phyloP scores from a whole-genome alignment of 192 early-diverging fungal genomes.

The Hyaloraphidium curvatum region DNA sequence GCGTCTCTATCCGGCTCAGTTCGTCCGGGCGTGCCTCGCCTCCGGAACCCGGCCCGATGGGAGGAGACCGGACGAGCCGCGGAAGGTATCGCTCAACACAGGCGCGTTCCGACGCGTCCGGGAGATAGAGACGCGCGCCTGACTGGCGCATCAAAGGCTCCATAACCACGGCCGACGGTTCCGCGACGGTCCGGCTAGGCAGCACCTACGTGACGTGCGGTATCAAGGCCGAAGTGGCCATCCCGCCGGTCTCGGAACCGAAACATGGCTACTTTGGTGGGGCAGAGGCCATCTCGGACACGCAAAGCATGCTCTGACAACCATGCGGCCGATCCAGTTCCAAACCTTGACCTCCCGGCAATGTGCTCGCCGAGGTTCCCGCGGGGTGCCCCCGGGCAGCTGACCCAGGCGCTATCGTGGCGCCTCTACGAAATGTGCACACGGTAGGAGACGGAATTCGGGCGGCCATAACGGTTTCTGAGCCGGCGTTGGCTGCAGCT shows the following conservation, averaged over 20 bases:
- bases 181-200: slow-evolving; percentile 69
- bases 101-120: too few relatives aligned
- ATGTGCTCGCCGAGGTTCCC: slow-evolving; percentile 68
- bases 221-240: slow-evolving; percentile 82
- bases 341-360: slow-evolving; percentile 83
- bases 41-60: too few relatives aligned
- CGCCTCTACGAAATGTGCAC: slow-evolving; percentile 47
- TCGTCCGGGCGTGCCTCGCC: too few relatives aligned
- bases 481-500: not conserved
- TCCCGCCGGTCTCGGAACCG: slow-evolving; percentile 47
- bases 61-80: too few relatives aligned
- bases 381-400: slow-evolving; percentile 64
- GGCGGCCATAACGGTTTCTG: not conserved
- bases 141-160: too few relatives aligned
- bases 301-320: not conserved
- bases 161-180: slow-evolving; percentile 65
- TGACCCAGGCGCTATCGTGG: slow-evolving; percentile 64
- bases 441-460: slow-evolving; percentile 6
- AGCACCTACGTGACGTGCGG: slow-evolving; percentile 81
- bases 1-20: too few relatives aligned
- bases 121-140: too few relatives aligned
- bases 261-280: slow-evolving; percentile 59
- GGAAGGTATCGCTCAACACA: too few relatives aligned
- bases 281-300: not conserved
- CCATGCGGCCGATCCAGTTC: slow-evolving; percentile 23